A percentile compares a stretch with the other conserved stretches of the same genome.
phyloP scores from a whole-genome alignment of 441 rosid species.

The Mallotus repandus region DNA sequence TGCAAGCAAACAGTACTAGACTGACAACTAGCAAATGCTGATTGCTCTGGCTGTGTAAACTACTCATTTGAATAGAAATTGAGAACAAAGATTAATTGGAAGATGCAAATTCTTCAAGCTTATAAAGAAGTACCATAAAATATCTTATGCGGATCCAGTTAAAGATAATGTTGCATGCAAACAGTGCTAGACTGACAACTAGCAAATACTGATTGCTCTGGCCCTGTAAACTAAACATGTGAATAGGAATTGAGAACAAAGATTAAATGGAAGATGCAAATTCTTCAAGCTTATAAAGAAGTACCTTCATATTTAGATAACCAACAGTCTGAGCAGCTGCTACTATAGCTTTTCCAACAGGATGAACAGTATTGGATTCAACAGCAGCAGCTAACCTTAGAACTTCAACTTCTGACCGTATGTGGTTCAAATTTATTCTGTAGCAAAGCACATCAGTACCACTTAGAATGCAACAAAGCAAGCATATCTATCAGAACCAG shows the following conservation, averaged over 20 bases:
- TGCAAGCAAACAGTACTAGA: neutral
- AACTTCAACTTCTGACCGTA: slow-evolving; percentile 68
- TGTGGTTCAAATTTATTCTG: slow-evolving; percentile 45
- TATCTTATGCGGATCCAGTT: neutral
- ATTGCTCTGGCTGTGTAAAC: neutral
- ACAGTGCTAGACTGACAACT: neutral
- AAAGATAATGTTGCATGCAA: neutral
- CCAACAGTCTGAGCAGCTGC: slow-evolving; percentile 68
- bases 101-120: slow-evolving; percentile 4
- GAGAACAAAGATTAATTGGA: slow-evolving; percentile 4
- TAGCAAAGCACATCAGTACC: slow-evolving; percentile 26
- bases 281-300: slow-evolving; percentile 1
- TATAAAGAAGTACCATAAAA: slow-evolving; percentile 34
- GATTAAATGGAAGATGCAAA: slow-evolving; percentile 10
- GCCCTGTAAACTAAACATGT: neutral
- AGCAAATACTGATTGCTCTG: neutral
- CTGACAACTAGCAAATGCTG: neutral
- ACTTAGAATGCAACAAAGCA: slow-evolving; percentile 17
- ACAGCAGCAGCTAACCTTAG: slow-evolving; percentile 87
- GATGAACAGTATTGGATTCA: slow-evolving; percentile 89
- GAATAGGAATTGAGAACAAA: neutral
- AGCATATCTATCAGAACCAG: neutral
- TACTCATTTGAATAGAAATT: neutral
- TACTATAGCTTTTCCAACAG: slow-evolving; percentile 91
- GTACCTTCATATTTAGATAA: slow-evolving; percentile 57